Conservation (phyloP, 495 filamentous ascomycete species). For the Neurospora sp. region DNA sequence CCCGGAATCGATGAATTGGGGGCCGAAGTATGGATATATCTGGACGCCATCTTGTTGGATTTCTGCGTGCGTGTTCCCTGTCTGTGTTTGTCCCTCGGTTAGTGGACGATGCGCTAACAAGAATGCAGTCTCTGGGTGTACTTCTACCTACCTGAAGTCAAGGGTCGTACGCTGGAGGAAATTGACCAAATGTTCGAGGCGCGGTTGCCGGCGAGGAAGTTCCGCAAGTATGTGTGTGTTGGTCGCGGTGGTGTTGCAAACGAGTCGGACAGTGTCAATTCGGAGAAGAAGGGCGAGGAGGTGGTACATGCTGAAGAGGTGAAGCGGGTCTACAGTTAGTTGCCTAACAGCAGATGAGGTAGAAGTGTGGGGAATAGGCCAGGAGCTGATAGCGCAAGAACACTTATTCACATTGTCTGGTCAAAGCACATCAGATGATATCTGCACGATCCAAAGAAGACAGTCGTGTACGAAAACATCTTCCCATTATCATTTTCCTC, state of each 20-base stretch:
- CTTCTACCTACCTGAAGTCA: not conserved
- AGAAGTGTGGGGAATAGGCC: too few species aligned
- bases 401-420: not conserved
- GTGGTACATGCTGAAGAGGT: not conserved
- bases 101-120: conserved; percentile 42
- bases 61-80: conserved; percentile 35
- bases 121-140: conserved; percentile 29
- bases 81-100: conserved; percentile 31
- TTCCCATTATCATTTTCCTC: not conserved
- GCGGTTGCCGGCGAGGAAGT: conserved; percentile 35
- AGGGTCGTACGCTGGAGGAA: conserved; percentile 5
- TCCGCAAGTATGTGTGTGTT: conserved; percentile 36
- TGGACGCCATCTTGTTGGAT: conserved; percentile 30
- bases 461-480: not conserved
- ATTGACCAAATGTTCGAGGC: conserved; percentile 29
- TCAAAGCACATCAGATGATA: not conserved
- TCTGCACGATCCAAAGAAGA: not conserved
- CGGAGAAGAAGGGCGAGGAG: not conserved
- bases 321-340: not conserved
- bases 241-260: conserved; percentile 1
- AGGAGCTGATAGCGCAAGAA: not conserved
- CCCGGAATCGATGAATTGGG: conserved; percentile 44
- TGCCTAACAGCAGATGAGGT: too few species aligned
- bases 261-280: not conserved
- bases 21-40: conserved; percentile 48